Evolutionary conservation across 2,329 filamentous ascomycete genomes (phyloP), one percentile per base, ranked within the genome.

Genomic region (Hymenoscyphus fructigenus): DNA sequence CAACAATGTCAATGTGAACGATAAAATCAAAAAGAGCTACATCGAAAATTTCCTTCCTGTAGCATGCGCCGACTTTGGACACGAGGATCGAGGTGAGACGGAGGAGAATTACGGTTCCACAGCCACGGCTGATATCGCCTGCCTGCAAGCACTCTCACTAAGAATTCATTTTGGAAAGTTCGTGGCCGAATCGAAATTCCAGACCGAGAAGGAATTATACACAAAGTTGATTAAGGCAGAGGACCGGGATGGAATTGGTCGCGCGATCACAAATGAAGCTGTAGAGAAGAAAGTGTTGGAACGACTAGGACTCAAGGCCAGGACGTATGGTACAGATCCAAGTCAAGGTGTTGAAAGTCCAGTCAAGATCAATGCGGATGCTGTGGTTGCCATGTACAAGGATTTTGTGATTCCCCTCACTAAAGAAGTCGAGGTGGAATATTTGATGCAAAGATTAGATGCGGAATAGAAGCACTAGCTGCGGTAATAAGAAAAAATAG

Each of bases 121-220:
- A 0, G 94, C 93, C 1, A 96, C 92, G 0, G 93, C 91, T 76
- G 95, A 99, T 78, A 95, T 99, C 67, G 85, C 87, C 61, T 94
- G 91, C 73, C 82, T 99, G 69, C 95, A 99, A 81, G 91, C 95
- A 3, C 81, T 99, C 57, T 96, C 92, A 47, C 85, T 94, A 53
- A 84, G 95, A 63, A 95, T 99, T 71, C 95, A 99, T 79, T 99
- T 97, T 80, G 95, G 95, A 71, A 99, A 98, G 80, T 98, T 98
- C 74, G 95, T 99, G 9, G 95, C 95, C 55, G 95, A 99, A 83
- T 89, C 90, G 66, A 99, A 99, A 81, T 99, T 97, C 79, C 85
- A 86, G 72, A 89, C 90, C 57, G 91, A 98, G 71, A 85, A 88
- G 34, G 91, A 93, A 72, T 85, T 81, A 68, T 99, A 94, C 76